Evolutionary conservation across 768 basidiomycete species (phyloP).

Genomic region (Phlebiopsis gigantea): DNA sequence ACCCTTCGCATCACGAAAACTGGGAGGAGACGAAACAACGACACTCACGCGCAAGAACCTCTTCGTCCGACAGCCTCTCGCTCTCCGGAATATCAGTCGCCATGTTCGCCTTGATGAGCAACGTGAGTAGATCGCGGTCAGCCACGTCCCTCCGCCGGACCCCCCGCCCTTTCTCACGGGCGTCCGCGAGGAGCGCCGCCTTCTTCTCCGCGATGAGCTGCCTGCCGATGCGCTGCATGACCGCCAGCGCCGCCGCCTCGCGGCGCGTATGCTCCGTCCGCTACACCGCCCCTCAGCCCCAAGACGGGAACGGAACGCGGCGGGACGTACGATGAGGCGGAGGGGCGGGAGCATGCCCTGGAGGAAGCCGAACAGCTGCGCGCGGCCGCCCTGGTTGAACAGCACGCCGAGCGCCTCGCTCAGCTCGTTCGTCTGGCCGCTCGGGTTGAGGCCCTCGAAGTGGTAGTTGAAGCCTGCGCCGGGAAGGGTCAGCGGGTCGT

Average conservation of each 20-base stretch:
- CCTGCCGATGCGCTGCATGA: constrained; percentile 24
- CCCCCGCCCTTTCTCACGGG: constrained; percentile 8
- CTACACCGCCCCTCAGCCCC: neutral
- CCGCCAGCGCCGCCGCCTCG: constrained; percentile 8
- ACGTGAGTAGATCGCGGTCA: constrained; percentile 53
- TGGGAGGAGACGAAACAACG: constrained; percentile 23
- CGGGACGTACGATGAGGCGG: constrained; percentile 15
- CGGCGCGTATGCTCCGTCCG: neutral
- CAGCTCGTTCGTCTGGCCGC: constrained; percentile 26
- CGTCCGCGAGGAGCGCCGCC: constrained; percentile 23
- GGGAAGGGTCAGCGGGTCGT: neutral
- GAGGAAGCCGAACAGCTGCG: constrained; percentile 11
- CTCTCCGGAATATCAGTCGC: constrained; percentile 49
- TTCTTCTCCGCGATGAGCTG: constrained; percentile 29
- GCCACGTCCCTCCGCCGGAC: constrained; percentile 24
- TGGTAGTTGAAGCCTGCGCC: constrained; percentile 29
- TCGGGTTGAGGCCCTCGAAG: constrained; percentile 25
- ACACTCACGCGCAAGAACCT: constrained; percentile 42
- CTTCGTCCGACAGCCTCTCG: constrained; percentile 55
- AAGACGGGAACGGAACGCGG: neutral
- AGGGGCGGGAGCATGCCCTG: constrained; percentile 19
- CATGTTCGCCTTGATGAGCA: constrained; percentile 62
- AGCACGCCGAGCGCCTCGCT: constrained; percentile 24
- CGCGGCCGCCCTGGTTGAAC: constrained; percentile 12
- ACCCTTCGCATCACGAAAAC: neutral